A percentile compares a stretch with the other conserved stretches of the same genome.
Evolutionary conservation across 495 filamentous ascomycete species (phyloP).

Genomic region (Entonaema liquescens): DNA sequence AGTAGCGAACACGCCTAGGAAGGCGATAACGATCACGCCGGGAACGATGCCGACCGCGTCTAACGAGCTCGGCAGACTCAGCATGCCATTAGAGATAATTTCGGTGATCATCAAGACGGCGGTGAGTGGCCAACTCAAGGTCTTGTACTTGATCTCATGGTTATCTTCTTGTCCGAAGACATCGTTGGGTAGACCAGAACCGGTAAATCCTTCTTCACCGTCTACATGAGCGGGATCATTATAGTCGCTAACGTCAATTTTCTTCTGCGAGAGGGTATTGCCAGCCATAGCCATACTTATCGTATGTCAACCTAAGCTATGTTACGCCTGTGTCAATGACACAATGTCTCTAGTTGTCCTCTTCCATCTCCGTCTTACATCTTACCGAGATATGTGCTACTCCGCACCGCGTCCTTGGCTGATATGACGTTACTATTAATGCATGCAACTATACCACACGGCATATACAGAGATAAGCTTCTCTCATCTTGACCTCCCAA

Average conservation of each 20-base stretch:
- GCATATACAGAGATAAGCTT: background rate
- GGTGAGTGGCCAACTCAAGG: conserved; percentile 63
- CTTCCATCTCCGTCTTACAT: background rate
- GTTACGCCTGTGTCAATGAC: background rate
- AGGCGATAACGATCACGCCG: conserved; percentile 54
- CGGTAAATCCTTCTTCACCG: conserved; percentile 10
- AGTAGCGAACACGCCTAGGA: conserved; percentile 64
- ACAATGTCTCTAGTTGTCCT: background rate
- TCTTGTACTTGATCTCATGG: conserved; percentile 66
- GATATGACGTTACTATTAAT: background rate
- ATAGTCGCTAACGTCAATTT: background rate
- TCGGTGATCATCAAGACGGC: conserved; percentile 70
- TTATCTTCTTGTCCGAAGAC: conserved; percentile 42
- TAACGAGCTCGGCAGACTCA: conserved; percentile 63
- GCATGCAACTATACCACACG: background rate
- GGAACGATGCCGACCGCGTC: conserved; percentile 66
- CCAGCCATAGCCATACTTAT: background rate
- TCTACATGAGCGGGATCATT: conserved; percentile 2
- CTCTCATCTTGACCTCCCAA: background rate
- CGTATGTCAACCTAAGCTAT: background rate
- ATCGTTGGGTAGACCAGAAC: conserved; percentile 25
- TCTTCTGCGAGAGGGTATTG: conserved; percentile 19
- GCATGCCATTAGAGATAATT: conserved; percentile 68
- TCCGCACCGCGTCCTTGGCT: background rate
- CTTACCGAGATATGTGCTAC: background rate